These are phyloP conservation scores for Aspergillus fijiensis DNA, from an alignment of 2,329 filamentous ascomycete genomes.

Conservation along the genomic window DNA sequence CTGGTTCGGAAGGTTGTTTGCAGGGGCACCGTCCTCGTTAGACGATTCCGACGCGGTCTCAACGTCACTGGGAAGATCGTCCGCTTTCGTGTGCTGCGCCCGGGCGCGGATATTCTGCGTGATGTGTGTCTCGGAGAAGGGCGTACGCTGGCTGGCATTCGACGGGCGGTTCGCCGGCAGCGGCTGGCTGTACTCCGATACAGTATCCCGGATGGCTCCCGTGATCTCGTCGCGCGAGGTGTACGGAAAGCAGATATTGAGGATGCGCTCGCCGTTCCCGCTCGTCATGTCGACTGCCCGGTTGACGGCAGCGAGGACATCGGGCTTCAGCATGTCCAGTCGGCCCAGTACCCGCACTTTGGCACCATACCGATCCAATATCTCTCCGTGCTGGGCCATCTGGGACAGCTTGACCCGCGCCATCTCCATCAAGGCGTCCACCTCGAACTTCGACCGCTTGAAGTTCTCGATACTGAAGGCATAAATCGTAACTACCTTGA, in stretches of 20 bases:
- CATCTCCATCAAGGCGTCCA: conserved; percentile 96
- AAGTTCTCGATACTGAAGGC: conserved; percentile 99
- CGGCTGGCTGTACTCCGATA: conserved; percentile 79
- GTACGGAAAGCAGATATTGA: conserved; percentile 98
- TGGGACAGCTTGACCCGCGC: conserved; percentile 93
- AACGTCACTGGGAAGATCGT: conserved; percentile 48
- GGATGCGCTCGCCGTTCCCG: conserved; percentile 72
- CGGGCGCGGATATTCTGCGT: conserved; percentile 78
- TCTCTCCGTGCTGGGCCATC: conserved; percentile 85
- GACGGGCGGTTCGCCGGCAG: conserved; percentile 47
- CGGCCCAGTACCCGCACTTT: conserved; percentile 82
- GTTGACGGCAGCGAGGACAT: conserved; percentile 86
- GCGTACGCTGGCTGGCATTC: conserved; percentile 50
- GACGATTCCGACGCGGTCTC: conserved; percentile 47
- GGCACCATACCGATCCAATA: conserved; percentile 90
- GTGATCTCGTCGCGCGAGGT: conserved; percentile 96
- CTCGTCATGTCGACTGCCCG: conserved; percentile 82
- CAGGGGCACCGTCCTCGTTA: conserved; percentile 43
- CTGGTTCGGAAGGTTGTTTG: conserved; percentile 21
- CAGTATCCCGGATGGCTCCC: conserved; percentile 80
- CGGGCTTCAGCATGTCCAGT: conserved; percentile 75
- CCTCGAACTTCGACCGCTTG: conserved; percentile 93
- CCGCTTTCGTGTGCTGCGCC: conserved; percentile 39
- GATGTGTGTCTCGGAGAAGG: conserved; percentile 86
- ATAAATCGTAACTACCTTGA: conserved; percentile 96